Conservation (phyloP, 2,329 filamentous ascomycete genomes). For the Fusarium luffae region DNA sequence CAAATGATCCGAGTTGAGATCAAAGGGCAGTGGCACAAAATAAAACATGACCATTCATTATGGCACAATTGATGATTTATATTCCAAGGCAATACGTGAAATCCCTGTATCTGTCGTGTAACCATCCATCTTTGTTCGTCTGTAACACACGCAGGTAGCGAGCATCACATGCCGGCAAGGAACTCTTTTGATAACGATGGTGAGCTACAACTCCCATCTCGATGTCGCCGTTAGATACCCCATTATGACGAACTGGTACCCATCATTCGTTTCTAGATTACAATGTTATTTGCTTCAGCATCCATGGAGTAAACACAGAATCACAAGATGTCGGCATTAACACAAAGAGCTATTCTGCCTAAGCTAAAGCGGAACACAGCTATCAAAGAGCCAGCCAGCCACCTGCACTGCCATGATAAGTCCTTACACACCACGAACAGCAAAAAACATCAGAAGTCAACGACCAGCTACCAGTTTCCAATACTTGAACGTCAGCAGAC, state of each 20-base stretch:
- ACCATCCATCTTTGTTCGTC: background rate
- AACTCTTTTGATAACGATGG: background rate
- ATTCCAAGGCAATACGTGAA: slow-evolving; percentile 11
- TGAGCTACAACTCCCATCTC: slow-evolving; percentile 13
- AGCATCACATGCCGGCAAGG: slow-evolving; percentile 31
- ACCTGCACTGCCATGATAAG: background rate
- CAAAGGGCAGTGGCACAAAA: slow-evolving; percentile 32
- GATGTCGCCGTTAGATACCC: slow-evolving; percentile 8
- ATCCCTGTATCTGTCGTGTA: background rate
- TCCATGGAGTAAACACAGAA: background rate
- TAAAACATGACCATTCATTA: slow-evolving; percentile 39
- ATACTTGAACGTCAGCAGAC: background rate
- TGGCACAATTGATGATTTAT: slow-evolving; percentile 26
- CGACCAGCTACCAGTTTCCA: background rate
- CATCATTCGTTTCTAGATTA: background rate
- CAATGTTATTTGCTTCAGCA: background rate
- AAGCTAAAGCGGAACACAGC: background rate
- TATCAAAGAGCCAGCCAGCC: background rate
- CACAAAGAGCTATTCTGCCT: background rate
- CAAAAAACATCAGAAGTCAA: background rate
- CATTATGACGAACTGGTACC: slow-evolving; percentile 6
- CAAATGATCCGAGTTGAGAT: slow-evolving; percentile 17
- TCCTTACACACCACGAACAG: background rate
- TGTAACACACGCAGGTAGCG: background rate
- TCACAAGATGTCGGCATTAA: background rate